These are phyloP conservation scores for Kingdonia uniflora DNA, from an alignment of 164 flowering plant genomes.

Conservation along the genomic window DNA sequence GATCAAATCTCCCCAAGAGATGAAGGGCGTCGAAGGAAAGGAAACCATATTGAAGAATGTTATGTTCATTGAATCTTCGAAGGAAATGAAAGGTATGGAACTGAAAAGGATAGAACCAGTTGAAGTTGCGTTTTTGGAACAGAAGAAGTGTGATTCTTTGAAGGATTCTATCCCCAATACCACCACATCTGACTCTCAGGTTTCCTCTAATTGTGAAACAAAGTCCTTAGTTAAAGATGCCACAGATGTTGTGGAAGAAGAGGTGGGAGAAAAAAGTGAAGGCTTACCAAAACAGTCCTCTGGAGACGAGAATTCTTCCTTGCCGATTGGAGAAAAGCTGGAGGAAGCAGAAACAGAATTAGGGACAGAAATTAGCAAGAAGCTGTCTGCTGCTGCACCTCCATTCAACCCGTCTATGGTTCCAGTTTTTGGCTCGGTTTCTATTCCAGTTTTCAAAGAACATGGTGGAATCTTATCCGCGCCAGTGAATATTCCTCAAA, in stretches of 20 bases:
- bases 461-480: conserved; percentile 71
- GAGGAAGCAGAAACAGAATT: conserved; percentile 27
- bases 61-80: not conserved
- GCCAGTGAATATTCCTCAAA: conserved; percentile 56
- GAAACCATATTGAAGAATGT: conserved; percentile 12
- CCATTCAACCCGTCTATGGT: conserved; percentile 63
- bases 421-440: conserved; percentile 55
- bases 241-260: conserved; percentile 6
- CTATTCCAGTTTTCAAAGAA: conserved; percentile 49
- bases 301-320: conserved; percentile 9
- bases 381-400: conserved; percentile 82
- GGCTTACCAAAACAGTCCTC: conserved; percentile 11
- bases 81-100: conserved; percentile 14
- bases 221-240: conserved; percentile 19
- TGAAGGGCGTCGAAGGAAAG: conserved; percentile 4
- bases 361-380: conserved; percentile 52
- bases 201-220: conserved; percentile 20
- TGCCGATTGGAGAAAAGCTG: conserved; percentile 28
- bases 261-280: conserved; percentile 14
- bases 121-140: conserved; percentile 9
- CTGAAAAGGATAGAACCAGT: conserved; percentile 8
- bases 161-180: conserved; percentile 14
- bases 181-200: conserved; percentile 14
- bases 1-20: no score
- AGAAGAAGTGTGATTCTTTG: conserved; percentile 16